A percentile compares a stretch with the other conserved stretches of the same genome.
Conservation (phyloP, 2,329 filamentous ascomycete genomes). For the Fusarium lateritium region DNA sequence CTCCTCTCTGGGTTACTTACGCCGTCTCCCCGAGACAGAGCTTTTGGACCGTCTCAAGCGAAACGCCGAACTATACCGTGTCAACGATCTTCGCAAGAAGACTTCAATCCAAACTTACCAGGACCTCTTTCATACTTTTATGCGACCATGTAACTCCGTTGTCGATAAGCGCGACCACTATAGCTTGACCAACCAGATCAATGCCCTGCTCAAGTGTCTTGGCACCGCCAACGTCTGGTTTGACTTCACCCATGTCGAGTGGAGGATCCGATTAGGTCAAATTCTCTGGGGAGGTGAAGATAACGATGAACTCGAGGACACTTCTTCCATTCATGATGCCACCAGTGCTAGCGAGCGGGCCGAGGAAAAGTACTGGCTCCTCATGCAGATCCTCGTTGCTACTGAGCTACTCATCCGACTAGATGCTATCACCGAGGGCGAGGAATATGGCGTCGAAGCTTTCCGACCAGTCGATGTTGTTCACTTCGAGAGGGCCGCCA, state of each 20-base stretch:
- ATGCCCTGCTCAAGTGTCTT: conserved; percentile 76
- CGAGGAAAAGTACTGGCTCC: conserved; percentile 76
- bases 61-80: conserved; percentile 69
- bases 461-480: conserved; percentile 71
- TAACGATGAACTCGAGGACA: conserved; percentile 68
- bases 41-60: conserved; percentile 72
- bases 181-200: conserved; percentile 78
- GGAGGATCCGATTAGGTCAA: conserved; percentile 80
- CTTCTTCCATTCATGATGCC: conserved; percentile 65
- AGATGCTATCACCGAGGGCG: conserved; percentile 73
- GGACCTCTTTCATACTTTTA: conserved; percentile 72
- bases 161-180: conserved; percentile 72
- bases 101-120: conserved; percentile 72
- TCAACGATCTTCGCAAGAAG: conserved; percentile 65
- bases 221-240: conserved; percentile 78
- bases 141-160: conserved; percentile 69
- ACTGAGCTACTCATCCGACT: conserved; percentile 76
- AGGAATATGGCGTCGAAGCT: conserved; percentile 67
- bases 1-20: conserved; percentile 66
- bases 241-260: conserved; percentile 81
- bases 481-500: conserved; percentile 74
- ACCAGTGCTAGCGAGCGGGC: conserved; percentile 65
- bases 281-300: conserved; percentile 74
- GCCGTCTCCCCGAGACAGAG: conserved; percentile 69
- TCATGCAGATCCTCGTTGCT: conserved; percentile 75